Evolutionary conservation across 805 yeast genomes (phyloP).

Genomic region (Candida oleophila): DNA sequence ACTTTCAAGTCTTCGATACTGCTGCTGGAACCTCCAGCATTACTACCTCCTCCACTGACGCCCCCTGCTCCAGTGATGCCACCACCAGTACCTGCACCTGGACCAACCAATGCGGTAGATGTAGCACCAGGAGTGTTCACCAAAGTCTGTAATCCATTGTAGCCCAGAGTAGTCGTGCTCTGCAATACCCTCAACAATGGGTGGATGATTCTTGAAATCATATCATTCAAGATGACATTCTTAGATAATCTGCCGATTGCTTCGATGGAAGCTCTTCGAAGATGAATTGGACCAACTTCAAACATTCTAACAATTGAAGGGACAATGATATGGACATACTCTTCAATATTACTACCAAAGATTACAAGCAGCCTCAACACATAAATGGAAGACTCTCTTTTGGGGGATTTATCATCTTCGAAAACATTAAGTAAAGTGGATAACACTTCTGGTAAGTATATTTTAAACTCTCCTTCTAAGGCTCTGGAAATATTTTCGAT

Average conservation of each 20-base stretch:
- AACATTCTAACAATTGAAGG: conserved; percentile 82
- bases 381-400: conserved; percentile 61
- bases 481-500: conserved; percentile 84
- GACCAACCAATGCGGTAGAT: neutral
- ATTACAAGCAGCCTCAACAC: conserved; percentile 81
- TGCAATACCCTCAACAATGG: conserved; percentile 71
- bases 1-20: conserved; percentile 58
- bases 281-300: conserved; percentile 61
- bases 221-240: conserved; percentile 71
- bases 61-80: neutral
- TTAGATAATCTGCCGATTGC: conserved; percentile 80
- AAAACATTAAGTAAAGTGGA: conserved; percentile 74
- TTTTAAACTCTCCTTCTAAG: conserved; percentile 88
- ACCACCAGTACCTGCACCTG: neutral
- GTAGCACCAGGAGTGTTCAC: neutral
- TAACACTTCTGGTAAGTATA: conserved; percentile 73
- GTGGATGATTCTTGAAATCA: conserved; percentile 88
- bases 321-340: conserved; percentile 80
- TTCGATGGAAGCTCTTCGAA: conserved; percentile 74
- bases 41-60: neutral
- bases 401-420: conserved; percentile 66
- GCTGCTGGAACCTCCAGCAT: conserved; percentile 5
- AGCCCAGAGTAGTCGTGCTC: neutral
- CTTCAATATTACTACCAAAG: conserved; percentile 86
- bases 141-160: neutral